These are phyloP conservation scores for Physaria fendleri DNA, from an alignment of 345 rosid species.

Conservation along the genomic window DNA sequence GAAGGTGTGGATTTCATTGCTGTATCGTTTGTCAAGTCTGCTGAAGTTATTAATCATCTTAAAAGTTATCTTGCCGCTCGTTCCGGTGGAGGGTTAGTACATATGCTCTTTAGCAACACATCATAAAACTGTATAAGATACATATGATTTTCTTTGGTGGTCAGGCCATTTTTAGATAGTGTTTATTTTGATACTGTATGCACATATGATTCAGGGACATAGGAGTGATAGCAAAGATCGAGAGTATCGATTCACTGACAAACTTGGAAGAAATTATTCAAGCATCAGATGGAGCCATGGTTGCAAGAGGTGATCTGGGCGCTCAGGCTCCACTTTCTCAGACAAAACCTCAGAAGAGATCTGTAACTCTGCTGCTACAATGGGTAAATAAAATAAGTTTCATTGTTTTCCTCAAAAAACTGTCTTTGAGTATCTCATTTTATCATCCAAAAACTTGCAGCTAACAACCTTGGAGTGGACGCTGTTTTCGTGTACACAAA, in stretches of 20 bases:
- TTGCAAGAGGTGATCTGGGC: slow-evolving; percentile 97
- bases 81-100: slow-evolving; percentile 59
- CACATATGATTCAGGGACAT: slow-evolving; percentile 50
- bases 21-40: slow-evolving; percentile 96
- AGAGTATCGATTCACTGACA: slow-evolving; percentile 83
- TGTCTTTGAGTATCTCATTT: background rate
- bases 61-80: slow-evolving; percentile 95
- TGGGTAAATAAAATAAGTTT: slow-evolving; percentile 52
- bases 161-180: background rate
- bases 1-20: slow-evolving; percentile 98
- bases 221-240: slow-evolving; percentile 90
- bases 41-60: slow-evolving; percentile 93
- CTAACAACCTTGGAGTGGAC: slow-evolving; percentile 87
- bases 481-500: slow-evolving; percentile 93
- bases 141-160: background rate
- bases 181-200: background rate
- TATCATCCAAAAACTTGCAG: slow-evolving; percentile 36
- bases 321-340: slow-evolving; percentile 83
- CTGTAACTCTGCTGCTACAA: slow-evolving; percentile 94
- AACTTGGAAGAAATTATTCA: slow-evolving; percentile 83
- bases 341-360: slow-evolving; percentile 91
- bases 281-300: slow-evolving; percentile 99
- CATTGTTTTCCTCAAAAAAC: background rate
- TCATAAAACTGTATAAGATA: background rate
- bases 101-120: background rate